Base-by-base conservation (phyloP, 202 grass and related monocot genomes). In the Carex sylvatica region DNA sequence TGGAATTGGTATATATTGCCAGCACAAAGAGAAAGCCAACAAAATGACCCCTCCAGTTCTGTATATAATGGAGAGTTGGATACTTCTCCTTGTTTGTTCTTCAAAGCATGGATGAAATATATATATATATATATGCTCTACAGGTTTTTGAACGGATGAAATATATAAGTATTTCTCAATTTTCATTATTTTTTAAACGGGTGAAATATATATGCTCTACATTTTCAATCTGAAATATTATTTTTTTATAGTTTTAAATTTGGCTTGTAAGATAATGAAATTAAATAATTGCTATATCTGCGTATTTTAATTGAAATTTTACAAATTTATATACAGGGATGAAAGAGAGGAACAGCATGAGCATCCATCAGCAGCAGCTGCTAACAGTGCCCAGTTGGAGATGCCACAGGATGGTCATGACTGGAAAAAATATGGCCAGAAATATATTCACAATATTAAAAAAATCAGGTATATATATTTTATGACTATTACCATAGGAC, bases 341-440 rank as follows among this genome's bases (percentile, higher is more conserved):
- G 64, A 71, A 72, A 68, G 82, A 26, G 71, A 88, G 9, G 28
- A 16, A 11, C 76, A 72, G 23, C 28, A 44, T 16, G 59, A 55
- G 18, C 24, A 70, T 8, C 74, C 75, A 61, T 70, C 11, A 23
- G 20, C 18, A 40, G 9, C 5, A 3, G 10, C 3, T 38, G 46
- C 58, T 15, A 18, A 65, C 72, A 82, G 36, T 28, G 19, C 18
- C 16, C 89, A 80, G 73, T 70, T 62, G 5, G 84, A 68, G 54
- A 84, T 93, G 87, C 91, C 91, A 0, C 84, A 91, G 60, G 94
- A 97, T 80, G 91, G 89, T 35, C 88, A 93, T 79, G 74, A 97
- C 52, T 97, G 94, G 94, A 93, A 82, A 72, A 97, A 97, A 82
- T 97, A 97, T 83, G 94, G 94, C 49, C 94, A 97, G 82, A 93